These are phyloP conservation scores for Alnus rubra DNA, from an alignment of 306 rosid genomes.

Conservation along the genomic window DNA sequence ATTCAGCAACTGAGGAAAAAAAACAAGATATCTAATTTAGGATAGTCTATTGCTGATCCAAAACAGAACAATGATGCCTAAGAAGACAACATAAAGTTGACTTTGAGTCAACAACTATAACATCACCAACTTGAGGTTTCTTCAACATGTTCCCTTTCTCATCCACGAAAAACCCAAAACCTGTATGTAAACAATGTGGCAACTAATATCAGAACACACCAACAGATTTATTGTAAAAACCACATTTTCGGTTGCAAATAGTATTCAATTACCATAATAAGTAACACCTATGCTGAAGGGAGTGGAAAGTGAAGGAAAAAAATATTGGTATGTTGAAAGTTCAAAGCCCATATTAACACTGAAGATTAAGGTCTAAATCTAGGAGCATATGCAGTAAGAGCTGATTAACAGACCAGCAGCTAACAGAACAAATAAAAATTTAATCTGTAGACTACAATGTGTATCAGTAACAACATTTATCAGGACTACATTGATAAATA, in stretches of 20 bases:
- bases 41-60: too few species aligned
- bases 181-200: slow-evolving; percentile 42
- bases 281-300: not conserved
- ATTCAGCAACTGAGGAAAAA: too few species aligned
- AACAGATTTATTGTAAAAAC: slow-evolving; percentile 5
- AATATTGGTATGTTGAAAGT: not conserved
- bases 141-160: slow-evolving; percentile 69
- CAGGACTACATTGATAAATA: not conserved
- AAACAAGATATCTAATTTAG: too few species aligned
- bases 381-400: not conserved
- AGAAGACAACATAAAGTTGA: slow-evolving; percentile 7
- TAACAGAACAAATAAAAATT: not conserved
- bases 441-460: not conserved
- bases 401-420: not conserved
- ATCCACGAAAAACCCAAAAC: slow-evolving; percentile 85
- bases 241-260: not conserved
- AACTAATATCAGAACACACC: slow-evolving; percentile 5
- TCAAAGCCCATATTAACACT: not conserved
- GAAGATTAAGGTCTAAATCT: not conserved
- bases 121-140: slow-evolving; percentile 83
- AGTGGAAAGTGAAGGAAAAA: not conserved
- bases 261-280: not conserved
- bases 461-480: not conserved
- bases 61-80: not conserved
- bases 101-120: slow-evolving; percentile 3